Evolutionary conservation across 2,329 filamentous ascomycete species (phyloP), one percentile per base, ranked within the genome.

Genomic region (Dactylonectria estremocensis): DNA sequence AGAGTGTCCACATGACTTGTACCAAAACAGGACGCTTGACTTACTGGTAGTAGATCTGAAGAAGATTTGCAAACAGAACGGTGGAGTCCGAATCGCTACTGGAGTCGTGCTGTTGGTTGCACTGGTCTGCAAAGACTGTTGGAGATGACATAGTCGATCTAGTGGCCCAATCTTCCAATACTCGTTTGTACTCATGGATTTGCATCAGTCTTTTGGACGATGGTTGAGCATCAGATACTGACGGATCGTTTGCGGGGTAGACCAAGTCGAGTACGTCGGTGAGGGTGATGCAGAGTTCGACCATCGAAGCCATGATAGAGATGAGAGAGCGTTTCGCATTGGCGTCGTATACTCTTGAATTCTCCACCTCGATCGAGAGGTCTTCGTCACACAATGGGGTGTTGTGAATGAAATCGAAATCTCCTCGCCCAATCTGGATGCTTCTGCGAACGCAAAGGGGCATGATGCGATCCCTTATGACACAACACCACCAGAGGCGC

Each of bases 251-350:
- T 1, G 54, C 69, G 0, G 72, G 72, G 33, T 74, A 67, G 0
- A 74, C 69, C 7, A 74, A n/a, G 2, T 52, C n/a, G 3, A 74
- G 10, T 6, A 74, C 49, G 3, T 74, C 69, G 1, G 72, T 74
- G 6, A 74, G 6, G 0, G 58, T 65, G 1, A 69, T 69, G 8
- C 71, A 74, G 2, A 74, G 62, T 16, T 71, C 67, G 1, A 65
- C 71, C 0, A 74, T 54, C 1, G 61, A 63, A 14, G 68, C 68
- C 22, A 74, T n/a, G 0, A 70, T 64, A 1, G 65, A 60, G 7
- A 72, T 61, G 5, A 74, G 67, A 9, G 69, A 71, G 7, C 72
- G 71, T 40, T 74, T 74, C 3, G 69, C 70, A 9, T 68, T 66
- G 0, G 67, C 63, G 3, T 58, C 62, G 33, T 74, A 74, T 2